These are phyloP conservation scores for Pythium grandisporangium DNA, from an alignment of 352 stramenopile genomes.

Conservation along the genomic window DNA sequence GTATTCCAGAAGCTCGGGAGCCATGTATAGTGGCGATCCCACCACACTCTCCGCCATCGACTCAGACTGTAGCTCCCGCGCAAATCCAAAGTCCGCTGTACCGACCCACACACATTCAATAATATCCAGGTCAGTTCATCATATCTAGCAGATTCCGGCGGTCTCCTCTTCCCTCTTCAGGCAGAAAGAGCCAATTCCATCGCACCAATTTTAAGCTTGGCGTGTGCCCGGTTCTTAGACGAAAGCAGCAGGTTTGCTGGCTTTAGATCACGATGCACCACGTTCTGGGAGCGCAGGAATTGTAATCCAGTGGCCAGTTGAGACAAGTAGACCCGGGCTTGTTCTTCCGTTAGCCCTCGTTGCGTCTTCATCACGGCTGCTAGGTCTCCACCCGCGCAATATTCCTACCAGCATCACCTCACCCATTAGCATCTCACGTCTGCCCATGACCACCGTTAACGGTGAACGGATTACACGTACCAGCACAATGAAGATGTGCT, in stretches of 20 bases:
- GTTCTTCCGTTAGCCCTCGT: slow-evolving; percentile 45
- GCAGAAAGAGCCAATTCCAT: slow-evolving; percentile 3
- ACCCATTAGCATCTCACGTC: too few relatives aligned
- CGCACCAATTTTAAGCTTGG: slow-evolving; percentile 74
- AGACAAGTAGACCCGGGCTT: slow-evolving; percentile 71
- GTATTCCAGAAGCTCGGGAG: slow-evolving; percentile 71
- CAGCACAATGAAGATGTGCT: slow-evolving; percentile 78
- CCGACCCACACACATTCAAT: too few relatives aligned
- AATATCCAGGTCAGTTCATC: too few relatives aligned
- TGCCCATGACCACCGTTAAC: too few relatives aligned
- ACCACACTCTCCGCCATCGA: slow-evolving; percentile 76
- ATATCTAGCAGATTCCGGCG: too few relatives aligned
- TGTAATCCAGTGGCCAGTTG: slow-evolving; percentile 70
- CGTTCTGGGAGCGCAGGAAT: slow-evolving; percentile 67
- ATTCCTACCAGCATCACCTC: slow-evolving; percentile 29
- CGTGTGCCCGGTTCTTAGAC: slow-evolving; percentile 45
- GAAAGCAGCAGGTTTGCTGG: slow-evolving; percentile 67
- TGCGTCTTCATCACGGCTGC: slow-evolving; percentile 60
- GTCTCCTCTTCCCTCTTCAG: too few relatives aligned
- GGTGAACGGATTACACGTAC: too few relatives aligned
- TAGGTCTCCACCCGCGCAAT: slow-evolving; percentile 69
- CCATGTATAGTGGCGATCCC: slow-evolving; percentile 74
- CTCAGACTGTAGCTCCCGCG: slow-evolving; percentile 51
- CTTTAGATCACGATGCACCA: slow-evolving; percentile 73
- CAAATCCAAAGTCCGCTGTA: slow-evolving; percentile 70